Evolutionary conservation across 2,329 filamentous ascomycete genomes (phyloP).

Genomic region (Penicillium sp.): DNA sequence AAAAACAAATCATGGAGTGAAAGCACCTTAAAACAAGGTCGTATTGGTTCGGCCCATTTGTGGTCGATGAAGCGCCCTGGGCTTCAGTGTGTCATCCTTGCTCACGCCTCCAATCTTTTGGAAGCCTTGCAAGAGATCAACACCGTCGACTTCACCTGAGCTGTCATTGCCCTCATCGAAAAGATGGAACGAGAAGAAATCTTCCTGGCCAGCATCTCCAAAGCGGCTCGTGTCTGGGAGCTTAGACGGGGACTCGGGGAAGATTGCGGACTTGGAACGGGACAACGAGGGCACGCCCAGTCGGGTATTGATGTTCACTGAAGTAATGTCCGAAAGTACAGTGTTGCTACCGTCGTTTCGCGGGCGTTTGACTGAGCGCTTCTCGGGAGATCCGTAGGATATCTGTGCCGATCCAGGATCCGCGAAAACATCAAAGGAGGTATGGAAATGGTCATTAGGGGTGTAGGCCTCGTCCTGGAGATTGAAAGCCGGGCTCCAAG

Average conservation of each 20-base stretch:
- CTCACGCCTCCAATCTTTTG: constrained; percentile 44
- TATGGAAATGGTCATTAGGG: constrained; percentile 42
- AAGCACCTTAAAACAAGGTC: constrained; percentile 27
- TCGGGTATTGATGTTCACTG: constrained; percentile 35
- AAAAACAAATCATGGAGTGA: neutral
- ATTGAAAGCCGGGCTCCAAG: constrained; percentile 51
- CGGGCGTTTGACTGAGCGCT: constrained; percentile 51
- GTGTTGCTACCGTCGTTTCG: constrained; percentile 49
- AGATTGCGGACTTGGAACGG: constrained; percentile 33
- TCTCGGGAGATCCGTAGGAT: constrained; percentile 54
- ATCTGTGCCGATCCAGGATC: constrained; percentile 39
- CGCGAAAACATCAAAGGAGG: constrained; percentile 56
- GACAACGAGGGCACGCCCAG: constrained; percentile 33
- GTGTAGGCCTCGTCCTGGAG: constrained; percentile 46
- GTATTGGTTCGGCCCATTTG: constrained; percentile 34
- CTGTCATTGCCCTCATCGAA: constrained; percentile 46
- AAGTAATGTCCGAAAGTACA: constrained; percentile 48
- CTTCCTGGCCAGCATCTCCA: constrained; percentile 39
- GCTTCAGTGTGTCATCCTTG: constrained; percentile 33
- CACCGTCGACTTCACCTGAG: constrained; percentile 42
- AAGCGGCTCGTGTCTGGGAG: constrained; percentile 30
- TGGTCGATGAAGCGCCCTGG: constrained; percentile 29
- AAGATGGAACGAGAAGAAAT: constrained; percentile 48
- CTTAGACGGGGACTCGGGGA: constrained; percentile 42
- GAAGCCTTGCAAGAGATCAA: constrained; percentile 48